Percentiles rank a stretch among this genome's conserved stretches.
phyloP scores from a whole-genome alignment of 352 stramenopile species.

The Pythium phragmitis region DNA sequence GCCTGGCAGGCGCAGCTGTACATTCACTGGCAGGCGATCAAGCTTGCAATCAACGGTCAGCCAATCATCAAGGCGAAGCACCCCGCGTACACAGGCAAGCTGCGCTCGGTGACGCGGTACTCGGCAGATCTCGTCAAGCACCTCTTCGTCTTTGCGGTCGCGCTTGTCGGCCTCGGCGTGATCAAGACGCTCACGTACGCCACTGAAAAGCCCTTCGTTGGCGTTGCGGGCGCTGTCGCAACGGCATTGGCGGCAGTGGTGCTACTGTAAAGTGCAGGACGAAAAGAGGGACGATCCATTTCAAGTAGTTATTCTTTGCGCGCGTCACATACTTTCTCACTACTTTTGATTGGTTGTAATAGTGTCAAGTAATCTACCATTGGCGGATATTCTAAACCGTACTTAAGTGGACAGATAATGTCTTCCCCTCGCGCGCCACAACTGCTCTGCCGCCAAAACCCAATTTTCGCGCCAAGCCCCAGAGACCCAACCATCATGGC shows the following conservation, averaged over 20 bases:
- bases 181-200: conserved; percentile 16
- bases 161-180: conserved; percentile 12
- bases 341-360: neutral
- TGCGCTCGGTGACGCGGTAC: conserved; percentile 14
- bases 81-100: conserved; percentile 26
- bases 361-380: neutral
- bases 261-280: neutral
- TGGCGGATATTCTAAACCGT: conserved; percentile 3
- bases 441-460: conserved; percentile 10
- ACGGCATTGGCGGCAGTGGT: neutral
- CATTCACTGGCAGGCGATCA: conserved; percentile 28
- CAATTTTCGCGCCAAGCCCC: conserved; percentile 23
- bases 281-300: no score
- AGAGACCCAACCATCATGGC: conserved; percentile 16
- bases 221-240: conserved; percentile 1
- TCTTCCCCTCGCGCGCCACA: conserved; percentile 2
- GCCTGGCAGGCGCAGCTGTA: conserved; percentile 28
- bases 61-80: conserved; percentile 14
- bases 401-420: neutral
- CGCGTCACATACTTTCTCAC: neutral
- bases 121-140: conserved; percentile 25
- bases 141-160: conserved; percentile 23
- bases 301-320: neutral
- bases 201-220: conserved; percentile 8
- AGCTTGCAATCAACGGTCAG: conserved; percentile 21